Base-by-base conservation (phyloP, 179 eudicot species). In the Camellia oleifera region DNA sequence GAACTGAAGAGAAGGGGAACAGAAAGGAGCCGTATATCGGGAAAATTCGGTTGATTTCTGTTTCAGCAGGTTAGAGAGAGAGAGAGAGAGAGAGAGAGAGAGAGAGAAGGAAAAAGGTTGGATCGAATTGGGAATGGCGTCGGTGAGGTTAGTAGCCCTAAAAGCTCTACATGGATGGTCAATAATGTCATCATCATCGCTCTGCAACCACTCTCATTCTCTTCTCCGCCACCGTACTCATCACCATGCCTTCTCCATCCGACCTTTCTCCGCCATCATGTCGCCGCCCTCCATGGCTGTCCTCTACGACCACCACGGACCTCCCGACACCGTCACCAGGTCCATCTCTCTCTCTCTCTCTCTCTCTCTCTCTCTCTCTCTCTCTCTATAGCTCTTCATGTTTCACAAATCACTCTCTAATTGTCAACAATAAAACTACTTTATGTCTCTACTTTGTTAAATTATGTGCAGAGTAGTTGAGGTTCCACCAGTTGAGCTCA, bases 231-330 rank as follows among this genome's bases (percentile, higher is more conserved):
- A 72, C 62, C 85, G 75, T 44, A 18, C 78, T 45, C 84, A 1
- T 32, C 40, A 32, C 40, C 40, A 53, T 68, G 17, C 26, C n/a
- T 75, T 77, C 70, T 15, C 83, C 60, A 54, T 83, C 68, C 84
- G 97, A 75, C 83, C 90, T 8, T 86, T 86, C 69, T 90, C 95
- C n/a, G 73, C 92, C 53, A 2, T 81, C 78, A 81, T 89, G 87
- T 95, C 98, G 13, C 98, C 98, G 81, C 92, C 98, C 14, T 90
- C 98, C 63, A 87, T 45, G 82, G 97, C 98, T 17, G 89, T 93
- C 62, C 88, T 90, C 63, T 93, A 95, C 90, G 88, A 90, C 9
- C 87, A 88, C 26, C 92, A 92, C 3, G 98, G 98, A 23, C 73
- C 91, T 60, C 97, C 98, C 2, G 95, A 95, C 77, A 20, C 87